Conservation (phyloP, 23 red algal species). For the Gracilariopsis chorda region DNA sequence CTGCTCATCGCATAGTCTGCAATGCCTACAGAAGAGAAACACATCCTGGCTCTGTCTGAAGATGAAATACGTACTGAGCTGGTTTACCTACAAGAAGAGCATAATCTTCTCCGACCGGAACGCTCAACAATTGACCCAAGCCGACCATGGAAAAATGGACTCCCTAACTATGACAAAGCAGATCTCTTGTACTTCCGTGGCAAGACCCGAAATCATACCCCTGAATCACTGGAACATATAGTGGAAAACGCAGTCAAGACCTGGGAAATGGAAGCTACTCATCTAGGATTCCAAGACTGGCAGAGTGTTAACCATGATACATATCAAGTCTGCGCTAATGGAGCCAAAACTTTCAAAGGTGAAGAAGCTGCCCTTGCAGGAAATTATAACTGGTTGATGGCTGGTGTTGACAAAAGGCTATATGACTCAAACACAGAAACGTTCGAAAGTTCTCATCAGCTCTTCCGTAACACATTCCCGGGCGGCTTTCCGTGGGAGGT, state of each 20-base stretch:
- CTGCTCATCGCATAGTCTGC: too few relatives aligned
- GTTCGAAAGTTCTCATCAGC: slow-evolving; percentile 39
- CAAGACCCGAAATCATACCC: slow-evolving; percentile 5
- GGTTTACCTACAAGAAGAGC: neutral
- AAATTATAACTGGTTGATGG: slow-evolving; percentile 75
- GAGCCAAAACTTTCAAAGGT: slow-evolving; percentile 29
- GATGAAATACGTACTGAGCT: slow-evolving; percentile 14
- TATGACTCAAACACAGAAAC: slow-evolving; percentile 49
- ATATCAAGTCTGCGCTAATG: slow-evolving; percentile 61
- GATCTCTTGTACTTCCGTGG: slow-evolving; percentile 62
- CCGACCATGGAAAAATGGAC: neutral
- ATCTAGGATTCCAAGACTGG: slow-evolving; percentile 36
- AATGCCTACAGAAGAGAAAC: too few relatives aligned
- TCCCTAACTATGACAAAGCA: slow-evolving; percentile 46
- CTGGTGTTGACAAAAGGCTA: slow-evolving; percentile 24
- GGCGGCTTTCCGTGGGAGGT: slow-evolving; percentile 73
- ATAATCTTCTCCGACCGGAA: slow-evolving; percentile 20
- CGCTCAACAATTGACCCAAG: slow-evolving; percentile 39
- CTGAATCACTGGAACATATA: slow-evolving; percentile 30
- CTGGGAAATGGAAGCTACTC: slow-evolving; percentile 71
- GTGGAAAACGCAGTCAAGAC: slow-evolving; percentile 69
- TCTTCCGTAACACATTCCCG: slow-evolving; percentile 53
- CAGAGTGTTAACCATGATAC: slow-evolving; percentile 23
- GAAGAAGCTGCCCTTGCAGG: slow-evolving; percentile 30
- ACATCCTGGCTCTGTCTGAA: neutral